Base-by-base conservation (phyloP, 352 stramenopile species). In the Globisporangium takayamanum region DNA sequence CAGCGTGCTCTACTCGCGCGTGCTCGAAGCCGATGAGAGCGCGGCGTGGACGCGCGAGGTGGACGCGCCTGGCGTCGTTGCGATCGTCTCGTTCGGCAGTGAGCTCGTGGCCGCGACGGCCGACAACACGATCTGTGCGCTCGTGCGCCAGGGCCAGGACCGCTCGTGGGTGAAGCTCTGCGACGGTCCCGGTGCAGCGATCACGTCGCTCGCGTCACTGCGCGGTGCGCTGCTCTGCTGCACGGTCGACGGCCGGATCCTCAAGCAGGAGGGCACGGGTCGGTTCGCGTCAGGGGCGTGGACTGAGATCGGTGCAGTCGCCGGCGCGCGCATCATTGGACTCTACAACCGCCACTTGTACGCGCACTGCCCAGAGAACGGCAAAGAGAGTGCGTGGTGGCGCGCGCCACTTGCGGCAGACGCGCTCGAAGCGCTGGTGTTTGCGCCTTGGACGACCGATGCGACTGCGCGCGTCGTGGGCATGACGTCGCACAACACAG, bases 271-370 rank as follows among this genome's bases (percentile, higher is more conserved):
- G 44, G 80, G 80, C 37, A 77, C 67, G 10, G 80, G 80, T 2
- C 67, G 69, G 16, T 89, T 89, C 44, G 83, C 78, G 5, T 79
- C 73, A 7, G 78, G 77, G 5, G 55, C 74, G 16, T 92, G 83
- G 83, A 85, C 70, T 12, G 52, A 80, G 48, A 61, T 92, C 12
- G 75, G 71, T 22, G 50, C 72, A 25, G 71, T 85, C 0, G 51
- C 69, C 15, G 73, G 67, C 26, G 76, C 70, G 39, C 66, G 62
- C 3, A 63, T 67, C 5, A 89, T 94, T 50, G 73, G 67, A 2
- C 66, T 91, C n/a, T 81, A 90, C 76, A 88, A 91, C 60, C 70
- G 75, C 3, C 88, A 72, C 49, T 50, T 92, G 54, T 92, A 92
- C 62, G 82, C 72, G 4, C 66, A 71, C 55, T 72, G 59, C n/a